Evolutionary conservation across 371 early-diverging fungal genomes (phyloP), one percentile per base, ranked within the genome.

Genomic region (Rhizopus sp.): DNA sequence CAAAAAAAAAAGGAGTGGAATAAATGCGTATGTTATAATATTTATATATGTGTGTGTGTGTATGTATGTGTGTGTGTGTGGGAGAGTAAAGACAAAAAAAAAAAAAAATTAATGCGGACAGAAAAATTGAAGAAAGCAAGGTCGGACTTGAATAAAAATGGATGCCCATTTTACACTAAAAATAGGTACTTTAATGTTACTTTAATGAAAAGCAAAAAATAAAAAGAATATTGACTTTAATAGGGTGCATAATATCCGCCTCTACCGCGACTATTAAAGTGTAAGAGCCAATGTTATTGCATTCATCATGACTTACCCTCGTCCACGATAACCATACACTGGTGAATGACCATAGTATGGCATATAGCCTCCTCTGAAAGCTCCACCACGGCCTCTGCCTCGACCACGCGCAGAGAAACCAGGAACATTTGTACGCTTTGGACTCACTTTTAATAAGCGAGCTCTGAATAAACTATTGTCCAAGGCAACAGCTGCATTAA

Each of bases 351-450:
- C 79, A 62, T 75, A 77, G 49, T 71, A 75, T 63, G 66, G 29
- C 45, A 37, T 59, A 66, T 75, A 84, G 7, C 85, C 90, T 16
- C 90, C 90, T 39, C 91, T 80, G 37, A 84, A 80, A 46, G 23
- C 23, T 17, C 87, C 78, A 12, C 62, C 62, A 41, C 66, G 54
- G 7, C 87, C 88, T 52, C 90, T 78, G 35, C 91, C 91, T 45
- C 92, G 81, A 7, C 90, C 89, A 44, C 90, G 83, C 33, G 77
- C 71, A 41, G 79, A 72, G 72, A 93, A 83, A 8, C 92, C 92
- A 10, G 96, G 97, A n/a, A 98, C 76, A 62, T 98, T 98, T 55
- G 98, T 97, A 49, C 99, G 91, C 80, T 98, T 98, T 13, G 94
- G 53, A 46, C 47, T 59, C 47, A 90, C 92, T 83, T 96, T 95